A percentile compares a stretch with the other conserved stretches of the same genome.
These are phyloP conservation scores for Tolypocladium amazonense DNA, from an alignment of 2,329 filamentous ascomycete genomes.

Conservation along the genomic window DNA sequence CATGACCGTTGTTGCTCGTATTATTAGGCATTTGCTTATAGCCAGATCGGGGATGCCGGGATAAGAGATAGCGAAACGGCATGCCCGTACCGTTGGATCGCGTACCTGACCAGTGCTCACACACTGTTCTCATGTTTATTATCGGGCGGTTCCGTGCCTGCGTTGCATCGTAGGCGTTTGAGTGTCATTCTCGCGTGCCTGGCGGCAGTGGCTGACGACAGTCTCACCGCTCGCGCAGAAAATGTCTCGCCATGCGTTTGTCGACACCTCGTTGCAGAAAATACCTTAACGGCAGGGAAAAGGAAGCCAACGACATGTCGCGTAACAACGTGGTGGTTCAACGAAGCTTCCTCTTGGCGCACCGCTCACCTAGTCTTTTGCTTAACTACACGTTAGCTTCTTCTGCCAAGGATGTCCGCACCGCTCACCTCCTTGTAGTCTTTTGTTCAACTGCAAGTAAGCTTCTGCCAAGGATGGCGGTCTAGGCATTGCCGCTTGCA, in stretches of 20 bases:
- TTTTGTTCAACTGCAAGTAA: no score
- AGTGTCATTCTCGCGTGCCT: neutral
- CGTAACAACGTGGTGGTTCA: neutral
- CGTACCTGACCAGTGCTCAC: neutral
- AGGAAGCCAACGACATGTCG: neutral
- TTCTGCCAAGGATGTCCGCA: neutral
- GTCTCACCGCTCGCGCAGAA: neutral
- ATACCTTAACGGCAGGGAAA: neutral
- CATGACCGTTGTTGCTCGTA: neutral
- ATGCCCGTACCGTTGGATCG: neutral
- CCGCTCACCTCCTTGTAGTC: neutral
- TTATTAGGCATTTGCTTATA: neutral
- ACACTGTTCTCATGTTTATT: neutral
- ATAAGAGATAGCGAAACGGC: neutral
- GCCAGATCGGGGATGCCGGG: neutral
- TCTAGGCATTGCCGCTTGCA: neutral
- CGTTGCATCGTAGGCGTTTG: neutral
- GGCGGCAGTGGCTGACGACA: neutral
- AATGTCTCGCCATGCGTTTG: neutral
- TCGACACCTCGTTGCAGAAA: neutral
- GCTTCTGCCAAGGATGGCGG: neutral
- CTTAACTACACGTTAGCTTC: no score
- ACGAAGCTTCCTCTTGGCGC: neutral
- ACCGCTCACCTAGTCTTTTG: neutral
- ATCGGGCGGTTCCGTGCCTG: neutral